Base-by-base conservation (phyloP, 306 rosid species). In the Gynostemma pentaphyllum region DNA sequence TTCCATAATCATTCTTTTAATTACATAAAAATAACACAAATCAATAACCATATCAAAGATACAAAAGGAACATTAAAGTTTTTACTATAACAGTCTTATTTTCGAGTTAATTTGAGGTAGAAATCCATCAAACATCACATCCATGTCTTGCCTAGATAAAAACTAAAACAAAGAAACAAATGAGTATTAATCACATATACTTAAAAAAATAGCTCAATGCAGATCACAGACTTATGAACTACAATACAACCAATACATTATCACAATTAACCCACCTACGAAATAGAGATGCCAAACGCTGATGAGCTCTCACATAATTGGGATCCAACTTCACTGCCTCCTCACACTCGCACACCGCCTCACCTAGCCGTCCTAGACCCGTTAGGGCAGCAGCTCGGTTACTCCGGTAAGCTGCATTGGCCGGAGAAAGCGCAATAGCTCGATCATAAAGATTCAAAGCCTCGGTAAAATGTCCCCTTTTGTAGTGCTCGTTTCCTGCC, bases 381-480 rank as follows among this genome's bases (percentile, higher is more conserved):
- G 88, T 88, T 76, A 92, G 70, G 22, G 98, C 98, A 8, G 98
- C 98, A 0, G 96, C 98, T 8, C 98, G 87, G 76, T 92, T 92
- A 55, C 95, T 76, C 71, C 98, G 82, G 61, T 77, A 86, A 0
- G 96, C 83, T 0, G 87, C 85, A 64, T 88, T 92, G 15, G 52
- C 77, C 8, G 98, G 96, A 0, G 90, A 84, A 28, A 84, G 12
- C 0, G 84, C 71, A 75, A 92, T 84, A 15, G 98, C 98, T 62
- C 85, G 79, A 78, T 86, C 95, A 28, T 92, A 92, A 16, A 92
- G 60, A 12, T 63, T 74, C 85, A 92, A 76, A 3, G 98, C 98
- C 80, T 88, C 98, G 0, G 71, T 34, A 48, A 92, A 92, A 46
- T 86, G 73, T 15, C 95, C 90, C 61, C 69, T 84, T 21, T 68